Evolutionary conservation across 306 rosid species (phyloP), one percentile per base, ranked within the genome.

Genomic region (Quercus ilex): DNA sequence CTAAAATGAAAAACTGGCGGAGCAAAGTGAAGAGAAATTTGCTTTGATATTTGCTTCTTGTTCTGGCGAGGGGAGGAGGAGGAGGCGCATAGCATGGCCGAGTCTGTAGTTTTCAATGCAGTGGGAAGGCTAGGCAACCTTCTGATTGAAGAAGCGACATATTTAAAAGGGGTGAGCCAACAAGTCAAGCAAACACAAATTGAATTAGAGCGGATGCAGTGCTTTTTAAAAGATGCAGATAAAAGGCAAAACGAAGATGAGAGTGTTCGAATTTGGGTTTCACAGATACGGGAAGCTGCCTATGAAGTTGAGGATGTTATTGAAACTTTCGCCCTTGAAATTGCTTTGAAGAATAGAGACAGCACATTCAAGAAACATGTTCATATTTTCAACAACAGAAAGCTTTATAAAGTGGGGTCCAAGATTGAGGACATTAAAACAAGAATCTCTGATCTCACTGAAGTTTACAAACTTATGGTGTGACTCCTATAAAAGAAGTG

Each of bases 201-300:
- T 73, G 90, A 90, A 55, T 74, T 88, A 28, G 84, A 21, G 62
- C 65, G 78, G 78, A 90, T 88, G 86, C 77, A 77, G 31, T 79
- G 85, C 73, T 90, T 86, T 77, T 71, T 88, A 55, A 78, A 71
- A 71, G 89, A 90, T 64, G 88, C 89, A 10, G 90, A 86, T 56
- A 77, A 68, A 49, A 84, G 75, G 77, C 82, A 80, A 55, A 68
- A 70, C 52, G 82, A 82, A 83, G 74, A 72, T 62, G 84, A 78
- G 64, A 80, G 57, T 8, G 74, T 82, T 1, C 78, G 31, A 14
- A 86, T 83, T 74, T 83, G 80, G 86, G 77, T 84, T 74, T 75
- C 78, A 5, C 86, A 90, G 64, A 78, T 90, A 12, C 79, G 83
- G 82, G 71, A 80, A 20, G 35, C 82, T 77, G 89, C 92, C 38